Evolutionary conservation across 2,329 filamentous ascomycete species (phyloP).

Genomic region (Claviceps pusilla): DNA sequence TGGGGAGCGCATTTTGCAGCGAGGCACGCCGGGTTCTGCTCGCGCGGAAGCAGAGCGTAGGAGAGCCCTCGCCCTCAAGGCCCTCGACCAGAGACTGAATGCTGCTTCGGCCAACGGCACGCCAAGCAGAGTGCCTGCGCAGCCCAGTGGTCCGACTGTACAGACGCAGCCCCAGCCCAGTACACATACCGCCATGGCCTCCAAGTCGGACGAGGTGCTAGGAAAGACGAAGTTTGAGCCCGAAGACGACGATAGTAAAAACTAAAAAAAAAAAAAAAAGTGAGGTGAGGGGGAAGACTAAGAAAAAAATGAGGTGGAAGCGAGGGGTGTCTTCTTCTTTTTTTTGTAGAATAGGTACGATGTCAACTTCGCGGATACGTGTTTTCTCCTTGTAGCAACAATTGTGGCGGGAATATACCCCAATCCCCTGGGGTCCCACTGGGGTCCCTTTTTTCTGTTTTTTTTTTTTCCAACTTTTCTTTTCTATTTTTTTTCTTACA

Average conservation of each 20-base stretch:
- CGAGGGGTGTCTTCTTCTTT: background rate
- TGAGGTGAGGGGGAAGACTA: background rate
- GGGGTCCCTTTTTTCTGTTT: background rate
- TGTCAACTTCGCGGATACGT: background rate
- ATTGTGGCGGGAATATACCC: background rate
- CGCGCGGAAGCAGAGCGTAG: conserved; percentile 85
- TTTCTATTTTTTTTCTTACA: background rate
- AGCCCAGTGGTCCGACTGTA: conserved; percentile 38
- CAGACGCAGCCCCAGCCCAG: conserved; percentile 41
- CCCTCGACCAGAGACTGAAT: conserved; percentile 79
- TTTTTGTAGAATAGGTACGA: background rate
- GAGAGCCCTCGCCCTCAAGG: conserved; percentile 76
- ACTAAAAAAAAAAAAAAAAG: conserved; percentile 5
- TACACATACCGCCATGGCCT: conserved; percentile 43
- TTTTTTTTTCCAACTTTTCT: background rate
- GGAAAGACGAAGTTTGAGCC: conserved; percentile 58
- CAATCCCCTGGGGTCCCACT: background rate
- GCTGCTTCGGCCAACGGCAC: conserved; percentile 52
- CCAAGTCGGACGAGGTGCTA: conserved; percentile 39
- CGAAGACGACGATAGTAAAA: conserved; percentile 33
- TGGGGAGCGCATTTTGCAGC: conserved; percentile 41
- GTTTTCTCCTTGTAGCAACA: background rate
- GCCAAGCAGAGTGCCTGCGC: conserved; percentile 11
- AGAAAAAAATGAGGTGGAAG: background rate
- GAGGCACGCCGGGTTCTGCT: conserved; percentile 49